Conservation (phyloP, 2,329 filamentous ascomycete species). For the Akanthomyces lecanii region DNA sequence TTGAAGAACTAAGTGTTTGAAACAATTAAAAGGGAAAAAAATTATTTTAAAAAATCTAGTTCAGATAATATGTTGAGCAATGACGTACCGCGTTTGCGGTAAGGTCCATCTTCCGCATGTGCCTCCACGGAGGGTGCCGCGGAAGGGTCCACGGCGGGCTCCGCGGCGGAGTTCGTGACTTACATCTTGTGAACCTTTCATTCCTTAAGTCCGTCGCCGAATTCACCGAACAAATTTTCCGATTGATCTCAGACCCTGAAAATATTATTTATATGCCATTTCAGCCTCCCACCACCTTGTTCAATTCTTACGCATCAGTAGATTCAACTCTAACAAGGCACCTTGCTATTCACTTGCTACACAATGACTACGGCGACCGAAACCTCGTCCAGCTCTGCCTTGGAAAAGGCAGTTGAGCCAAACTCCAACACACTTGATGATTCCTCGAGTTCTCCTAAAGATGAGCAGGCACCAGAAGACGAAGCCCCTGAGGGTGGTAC, state of each 20-base stretch:
- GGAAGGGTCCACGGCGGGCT: neutral
- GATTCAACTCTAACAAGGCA: neutral
- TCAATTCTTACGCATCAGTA: neutral
- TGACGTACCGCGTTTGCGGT: neutral
- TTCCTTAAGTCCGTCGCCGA: neutral
- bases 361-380: neutral
- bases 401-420: neutral
- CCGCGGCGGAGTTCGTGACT: neutral
- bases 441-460: neutral
- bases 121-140: neutral
- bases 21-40: neutral
- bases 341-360: neutral
- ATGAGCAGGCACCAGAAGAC: neutral
- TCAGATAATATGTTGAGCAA: neutral
- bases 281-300: neutral
- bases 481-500: constrained; percentile 17
- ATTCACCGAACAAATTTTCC: neutral
- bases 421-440: neutral
- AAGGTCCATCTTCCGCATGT: neutral
- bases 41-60: neutral
- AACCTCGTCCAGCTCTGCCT: neutral
- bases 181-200: neutral
- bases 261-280: neutral
- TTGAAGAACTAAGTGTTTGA: neutral
- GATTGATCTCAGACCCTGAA: neutral